phyloP scores from a whole-genome alignment of 2,329 filamentous ascomycete genomes.

The Diaporthe humulicola region DNA sequence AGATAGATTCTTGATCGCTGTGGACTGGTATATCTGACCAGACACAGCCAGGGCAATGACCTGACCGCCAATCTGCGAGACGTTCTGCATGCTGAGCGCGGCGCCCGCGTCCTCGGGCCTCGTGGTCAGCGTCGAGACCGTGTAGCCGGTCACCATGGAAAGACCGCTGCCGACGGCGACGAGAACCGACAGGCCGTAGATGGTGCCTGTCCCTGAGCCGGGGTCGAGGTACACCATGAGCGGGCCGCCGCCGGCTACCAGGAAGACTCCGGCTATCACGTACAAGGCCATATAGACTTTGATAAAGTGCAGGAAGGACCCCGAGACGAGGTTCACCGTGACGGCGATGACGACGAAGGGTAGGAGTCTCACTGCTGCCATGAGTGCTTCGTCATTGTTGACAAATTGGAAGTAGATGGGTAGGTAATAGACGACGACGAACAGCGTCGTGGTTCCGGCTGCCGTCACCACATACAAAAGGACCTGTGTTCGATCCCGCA shows the following conservation, averaged over 20 bases:
- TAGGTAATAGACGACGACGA: slow-evolving; percentile 54
- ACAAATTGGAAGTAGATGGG: slow-evolving; percentile 34
- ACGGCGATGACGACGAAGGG: slow-evolving; percentile 48
- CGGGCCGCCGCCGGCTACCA: slow-evolving; percentile 41
- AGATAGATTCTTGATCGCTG: slow-evolving; percentile 43
- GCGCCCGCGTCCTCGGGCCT: slow-evolving; percentile 39
- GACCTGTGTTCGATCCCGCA: slow-evolving; percentile 52
- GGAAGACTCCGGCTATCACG: slow-evolving; percentile 39
- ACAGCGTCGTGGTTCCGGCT: slow-evolving; percentile 48
- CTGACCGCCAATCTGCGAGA: slow-evolving; percentile 46
- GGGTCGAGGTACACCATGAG: slow-evolving; percentile 42
- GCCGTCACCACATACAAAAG: slow-evolving; percentile 57
- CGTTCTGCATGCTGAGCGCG: slow-evolving; percentile 47
- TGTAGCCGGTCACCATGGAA: slow-evolving; percentile 42
- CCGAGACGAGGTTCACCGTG: slow-evolving; percentile 30
- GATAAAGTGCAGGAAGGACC: slow-evolving; percentile 32
- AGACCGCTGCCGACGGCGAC: slow-evolving; percentile 42
- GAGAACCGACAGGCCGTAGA: slow-evolving; percentile 43
- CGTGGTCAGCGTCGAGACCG: slow-evolving; percentile 46
- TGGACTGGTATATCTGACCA: slow-evolving; percentile 50
- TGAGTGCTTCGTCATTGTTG: slow-evolving; percentile 52
- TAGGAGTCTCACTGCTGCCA: slow-evolving; percentile 55
- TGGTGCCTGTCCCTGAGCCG: slow-evolving; percentile 34
- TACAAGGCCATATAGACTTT: slow-evolving; percentile 44
- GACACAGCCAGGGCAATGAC: slow-evolving; percentile 46